phyloP scores from a whole-genome alignment of 352 stramenopile species.

The Albugo candida region DNA sequence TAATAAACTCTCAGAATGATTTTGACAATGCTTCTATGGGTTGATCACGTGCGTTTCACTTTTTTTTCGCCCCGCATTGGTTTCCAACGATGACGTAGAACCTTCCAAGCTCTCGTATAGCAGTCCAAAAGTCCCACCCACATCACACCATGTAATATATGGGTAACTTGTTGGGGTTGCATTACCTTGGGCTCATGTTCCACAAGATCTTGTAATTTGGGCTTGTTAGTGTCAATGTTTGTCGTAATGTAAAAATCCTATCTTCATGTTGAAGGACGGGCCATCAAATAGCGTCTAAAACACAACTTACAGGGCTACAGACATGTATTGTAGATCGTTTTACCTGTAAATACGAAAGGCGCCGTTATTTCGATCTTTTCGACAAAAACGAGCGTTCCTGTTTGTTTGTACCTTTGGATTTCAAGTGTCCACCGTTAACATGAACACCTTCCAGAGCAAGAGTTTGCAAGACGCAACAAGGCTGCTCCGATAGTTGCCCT shows the following conservation, averaged over 20 bases:
- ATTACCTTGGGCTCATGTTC: constrained; percentile 89
- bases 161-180: constrained; percentile 96
- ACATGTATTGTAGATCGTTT: constrained; percentile 99
- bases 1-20: constrained; percentile 95
- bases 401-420: constrained; percentile 75
- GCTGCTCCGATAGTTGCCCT: constrained; percentile 96
- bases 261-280: constrained; percentile 89
- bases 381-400: constrained; percentile 16
- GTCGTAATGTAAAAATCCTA: constrained; percentile 56
- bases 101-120: constrained; percentile 89
- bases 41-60: constrained; percentile 97
- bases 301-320: constrained; percentile 88
- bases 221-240: constrained; percentile 84
- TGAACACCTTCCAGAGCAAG: constrained; percentile 98
- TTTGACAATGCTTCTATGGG: constrained; percentile 97
- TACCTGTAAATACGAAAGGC: constrained; percentile 92
- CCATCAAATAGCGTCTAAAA: constrained; percentile 93
- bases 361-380: constrained; percentile 84
- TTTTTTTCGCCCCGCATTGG: constrained; percentile 90
- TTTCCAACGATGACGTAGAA: constrained; percentile 88
- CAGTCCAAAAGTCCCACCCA: constrained; percentile 93
- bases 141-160: constrained; percentile 97
- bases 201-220: constrained; percentile 73
- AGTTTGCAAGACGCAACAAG: constrained; percentile 99
- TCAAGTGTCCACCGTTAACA: constrained; percentile 94